Percentiles rank a stretch among this genome's conserved stretches.
phyloP scores from a whole-genome alignment of 768 basidiomycete genomes.

The Leccinellum luteum region DNA sequence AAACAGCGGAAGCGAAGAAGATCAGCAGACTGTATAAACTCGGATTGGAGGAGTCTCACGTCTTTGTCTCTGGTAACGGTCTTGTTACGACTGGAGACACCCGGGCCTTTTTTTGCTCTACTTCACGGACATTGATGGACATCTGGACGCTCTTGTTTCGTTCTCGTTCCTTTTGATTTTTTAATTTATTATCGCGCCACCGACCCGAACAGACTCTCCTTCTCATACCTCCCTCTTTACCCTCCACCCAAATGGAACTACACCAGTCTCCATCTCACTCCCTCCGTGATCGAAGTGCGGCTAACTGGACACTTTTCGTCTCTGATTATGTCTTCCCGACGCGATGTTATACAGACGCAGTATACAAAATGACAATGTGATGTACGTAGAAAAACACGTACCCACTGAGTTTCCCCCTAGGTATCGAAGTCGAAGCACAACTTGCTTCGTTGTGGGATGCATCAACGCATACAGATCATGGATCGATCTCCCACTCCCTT shows the following conservation, averaged over 20 bases:
- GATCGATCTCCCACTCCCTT: neutral
- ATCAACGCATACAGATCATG: neutral
- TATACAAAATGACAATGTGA: neutral
- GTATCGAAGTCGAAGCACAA: neutral
- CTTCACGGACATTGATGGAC: neutral
- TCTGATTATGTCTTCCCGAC: slow-evolving; percentile 1
- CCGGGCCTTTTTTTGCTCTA: neutral
- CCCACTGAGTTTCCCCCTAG: neutral
- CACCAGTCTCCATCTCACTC: neutral
- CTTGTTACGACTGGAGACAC: neutral
- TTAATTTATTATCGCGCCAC: neutral
- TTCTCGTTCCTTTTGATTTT: neutral
- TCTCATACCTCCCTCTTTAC: neutral
- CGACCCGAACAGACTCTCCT: neutral
- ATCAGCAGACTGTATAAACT: slow-evolving; percentile 24
- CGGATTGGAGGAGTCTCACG: neutral
- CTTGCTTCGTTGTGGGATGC: neutral
- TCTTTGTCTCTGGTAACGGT: neutral
- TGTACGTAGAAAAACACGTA: neutral
- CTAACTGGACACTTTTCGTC: neutral
- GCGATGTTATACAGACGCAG: slow-evolving; percentile 6
- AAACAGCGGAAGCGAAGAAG: neutral
- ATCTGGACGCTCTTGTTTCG: neutral
- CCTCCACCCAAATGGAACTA: too few relatives aligned
- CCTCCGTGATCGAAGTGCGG: too few relatives aligned